Evolutionary conservation across 2,329 filamentous ascomycete genomes (phyloP), one percentile per base, ranked within the genome.

Genomic region (Colletotrichum spinosum): DNA sequence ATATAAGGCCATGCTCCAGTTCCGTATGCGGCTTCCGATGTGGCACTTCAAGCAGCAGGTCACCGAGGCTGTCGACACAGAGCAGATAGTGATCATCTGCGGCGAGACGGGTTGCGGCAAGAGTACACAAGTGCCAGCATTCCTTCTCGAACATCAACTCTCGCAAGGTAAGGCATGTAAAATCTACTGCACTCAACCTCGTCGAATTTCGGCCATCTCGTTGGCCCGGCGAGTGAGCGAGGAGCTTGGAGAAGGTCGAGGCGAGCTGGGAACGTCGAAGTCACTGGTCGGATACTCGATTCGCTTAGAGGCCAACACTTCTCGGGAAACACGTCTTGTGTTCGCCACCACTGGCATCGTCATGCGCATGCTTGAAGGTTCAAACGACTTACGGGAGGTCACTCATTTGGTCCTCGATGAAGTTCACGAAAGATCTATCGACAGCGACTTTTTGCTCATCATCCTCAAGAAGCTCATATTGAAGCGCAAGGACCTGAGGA

Each of bases 51-150:
- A 90, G 69, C 82, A 92, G 11, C 86, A 93, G 54, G 93, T 97
- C 8, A 80, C 98, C 11, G 83, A 88, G 34, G 87, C 92, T 2
- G 90, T 99, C 37, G 90, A 93, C 51, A 83, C 86, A 25, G 87
- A 97, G 69, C 94, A 96, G 72, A 91, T 97, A 9, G 90, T 96
- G 9, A 97, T 99, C 65, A 88, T 99, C 37, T 98, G 95, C 75
- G 96, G 96, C 75, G 96, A 99, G 79, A 99, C 96, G 3, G 96
- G 96, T 70, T 97, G 92, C 75, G 96, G 96, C 69, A 99, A 99
- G 82, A 97, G 94, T 77, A 99, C 96, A 0, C 96, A 99, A 73
- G 91, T 97, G n/a, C 96, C 96, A 6, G 90, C 94, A 0, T 98
- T 97, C 74, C 87, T 99, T 58, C 83, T 99, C 8, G 96, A 99